phyloP scores from a whole-genome alignment of 1,284 basidiomycete genomes.

The Lentinula novae-zelandiae region DNA sequence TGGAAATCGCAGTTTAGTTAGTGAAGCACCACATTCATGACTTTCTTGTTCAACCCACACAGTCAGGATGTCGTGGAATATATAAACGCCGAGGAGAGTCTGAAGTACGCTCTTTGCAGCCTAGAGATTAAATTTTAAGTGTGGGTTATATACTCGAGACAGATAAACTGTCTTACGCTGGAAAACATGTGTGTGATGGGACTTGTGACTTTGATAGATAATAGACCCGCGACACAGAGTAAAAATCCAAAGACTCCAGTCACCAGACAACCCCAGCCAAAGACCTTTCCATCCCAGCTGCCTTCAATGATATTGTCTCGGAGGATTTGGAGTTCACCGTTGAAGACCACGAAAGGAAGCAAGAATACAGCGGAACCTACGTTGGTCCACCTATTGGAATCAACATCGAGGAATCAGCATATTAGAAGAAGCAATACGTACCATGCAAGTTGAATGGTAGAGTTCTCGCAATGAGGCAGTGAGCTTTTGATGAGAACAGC shows the following conservation, averaged over 20 bases:
- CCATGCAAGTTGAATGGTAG: conserved; percentile 69
- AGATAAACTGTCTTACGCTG: neutral
- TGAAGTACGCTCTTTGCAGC: conserved; percentile 72
- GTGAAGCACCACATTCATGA: conserved; percentile 2
- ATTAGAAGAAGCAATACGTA: neutral
- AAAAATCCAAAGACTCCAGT: conserved; percentile 70
- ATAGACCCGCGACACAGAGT: conserved; percentile 63
- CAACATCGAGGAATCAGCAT: neutral
- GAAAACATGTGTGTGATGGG: conserved; percentile 20
- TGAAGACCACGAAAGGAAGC: conserved; percentile 55
- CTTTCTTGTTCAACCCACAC: conserved; percentile 38
- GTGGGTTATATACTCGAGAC: conserved; percentile 4
- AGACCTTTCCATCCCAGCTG: conserved; percentile 47
- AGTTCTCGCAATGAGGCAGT: conserved; percentile 61
- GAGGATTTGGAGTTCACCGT: conserved; percentile 47
- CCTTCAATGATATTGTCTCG: conserved; percentile 30
- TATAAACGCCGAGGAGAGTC: conserved; percentile 64
- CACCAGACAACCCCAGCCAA: conserved; percentile 59
- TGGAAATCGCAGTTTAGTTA: conserved; percentile 20
- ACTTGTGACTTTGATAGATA: conserved; percentile 72
- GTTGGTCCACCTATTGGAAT: conserved; percentile 53
- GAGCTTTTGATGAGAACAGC: conserved; percentile 71
- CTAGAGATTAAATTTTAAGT: conserved; percentile 27
- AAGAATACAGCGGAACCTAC: conserved; percentile 61
- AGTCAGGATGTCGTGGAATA: conserved; percentile 64